Evolutionary conservation across 331 rosid genomes (phyloP).

Genomic region (Prunus yedoensis): DNA sequence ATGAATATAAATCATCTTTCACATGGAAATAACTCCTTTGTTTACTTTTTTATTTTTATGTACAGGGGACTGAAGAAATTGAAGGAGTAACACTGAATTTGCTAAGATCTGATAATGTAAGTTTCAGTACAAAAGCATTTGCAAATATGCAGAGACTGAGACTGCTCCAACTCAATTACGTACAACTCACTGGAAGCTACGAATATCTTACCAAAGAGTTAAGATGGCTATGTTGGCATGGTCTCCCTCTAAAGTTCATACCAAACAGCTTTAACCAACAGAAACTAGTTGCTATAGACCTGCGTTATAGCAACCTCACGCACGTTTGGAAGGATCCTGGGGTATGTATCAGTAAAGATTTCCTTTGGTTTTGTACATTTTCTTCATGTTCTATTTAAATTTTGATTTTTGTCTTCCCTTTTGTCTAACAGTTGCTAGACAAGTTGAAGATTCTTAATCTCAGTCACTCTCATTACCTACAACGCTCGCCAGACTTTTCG

Average conservation of each 20-base stretch:
- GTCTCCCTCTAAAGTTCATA: background rate
- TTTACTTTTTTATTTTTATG: background rate
- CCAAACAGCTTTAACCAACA: conserved; percentile 20
- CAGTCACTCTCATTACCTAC: conserved; percentile 37
- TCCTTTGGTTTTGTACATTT: background rate
- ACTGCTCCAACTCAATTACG: conserved; percentile 15
- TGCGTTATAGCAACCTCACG: conserved; percentile 21
- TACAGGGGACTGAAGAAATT: conserved; percentile 25
- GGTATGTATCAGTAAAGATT: conserved; percentile 13
- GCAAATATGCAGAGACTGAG: conserved; percentile 25
- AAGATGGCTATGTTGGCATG: too few relatives aligned
- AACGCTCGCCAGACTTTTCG: conserved; percentile 34
- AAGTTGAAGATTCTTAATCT: conserved; percentile 44
- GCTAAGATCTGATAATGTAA: background rate
- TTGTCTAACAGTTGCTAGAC: conserved; percentile 26
- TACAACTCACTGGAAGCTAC: too few relatives aligned
- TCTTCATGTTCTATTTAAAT: background rate
- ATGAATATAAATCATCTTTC: too few relatives aligned
- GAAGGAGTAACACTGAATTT: conserved; percentile 29
- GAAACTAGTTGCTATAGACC: conserved; percentile 26
- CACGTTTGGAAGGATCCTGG: conserved; percentile 21
- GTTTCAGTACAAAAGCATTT: conserved; percentile 26
- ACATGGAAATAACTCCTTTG: background rate
- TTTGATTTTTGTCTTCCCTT: background rate
- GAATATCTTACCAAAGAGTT: too few relatives aligned